Base-by-base conservation (phyloP, 768 basidiomycete genomes). In the Tricholoma terreum region DNA sequence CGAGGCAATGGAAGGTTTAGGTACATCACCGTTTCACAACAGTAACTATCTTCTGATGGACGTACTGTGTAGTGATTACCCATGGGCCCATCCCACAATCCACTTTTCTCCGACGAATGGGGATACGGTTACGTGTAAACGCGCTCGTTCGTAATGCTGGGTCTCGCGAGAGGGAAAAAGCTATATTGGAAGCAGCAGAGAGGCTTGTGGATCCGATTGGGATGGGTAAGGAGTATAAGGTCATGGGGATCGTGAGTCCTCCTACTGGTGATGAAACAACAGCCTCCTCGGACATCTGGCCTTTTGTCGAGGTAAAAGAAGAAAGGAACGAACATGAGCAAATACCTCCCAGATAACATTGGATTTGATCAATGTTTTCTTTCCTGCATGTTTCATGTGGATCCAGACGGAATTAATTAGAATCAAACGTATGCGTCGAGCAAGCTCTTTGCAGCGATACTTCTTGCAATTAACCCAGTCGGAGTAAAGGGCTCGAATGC, bases 141-240 rank as follows among this genome's bases (percentile, higher is more conserved):
- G 76, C 75, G 4, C 80, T 98, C 22, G 73, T 83, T n/a, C 71
- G 77, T 10, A 69, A 75, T 0, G 84, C 86, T 0, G 40, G 67
- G 8, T 73, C 75, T 3, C 74, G 80, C 2, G 84, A 84, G 46
- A 75, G 85, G 17, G 73, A 73, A 60, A 63, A 69, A 2, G 79
- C 78, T 3, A 86, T 95, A 46, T 73, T 73, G 21, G 73, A 77
- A 22, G 87, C 84, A 0, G 90, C 86, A 21, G 70, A 79, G 55
- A 73, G 94, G 58, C 74, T 98, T n/a, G 81, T 93, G 15, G 90
- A 97, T 69, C 77, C 77, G 1, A 73, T 75, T 10, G 85, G 92
- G 17, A 98, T 98, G 96, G 96, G 97, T 0, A 77, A 70, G 36
- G 83, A 96, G 74, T 98, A 98, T 67, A 80, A 86, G 70, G 80